Base-by-base conservation (phyloP, 495 filamentous ascomycete species). In the Aspergillus leporis region DNA sequence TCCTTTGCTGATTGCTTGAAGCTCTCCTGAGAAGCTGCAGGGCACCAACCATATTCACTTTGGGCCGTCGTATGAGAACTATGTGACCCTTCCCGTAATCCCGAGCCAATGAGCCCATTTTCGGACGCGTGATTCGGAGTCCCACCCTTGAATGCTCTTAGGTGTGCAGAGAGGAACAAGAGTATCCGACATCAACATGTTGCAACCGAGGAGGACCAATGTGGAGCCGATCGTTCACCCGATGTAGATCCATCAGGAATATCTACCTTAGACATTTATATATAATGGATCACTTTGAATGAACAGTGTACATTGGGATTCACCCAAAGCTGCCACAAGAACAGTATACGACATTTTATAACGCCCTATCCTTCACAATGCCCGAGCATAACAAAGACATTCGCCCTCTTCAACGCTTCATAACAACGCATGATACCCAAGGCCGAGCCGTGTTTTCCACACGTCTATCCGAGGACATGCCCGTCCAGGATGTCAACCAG, bases 1-100 rank as follows among this genome's bases (percentile, higher is more conserved):
- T n/a, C n/a, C n/a, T n/a, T n/a, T n/a, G n/a, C n/a, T n/a, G n/a
- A 16, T 18, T 19, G 51, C 36, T 16, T 49, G 7, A 49, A 80
- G 78, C 25, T 69, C 80, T 32, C 61, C 68, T 18, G 71, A 75
- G 43, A 75, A 70, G 57, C 81, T 86, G 61, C 71, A 73, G 16
- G 81, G 81, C 10, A 59, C 65, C 51, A 87, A 86, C 64, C 72
- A 81, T 65, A 70, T 86, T 55, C 80, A 85, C 62, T 85, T 86
- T 67, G 83, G 81, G 16, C 61, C 9, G 73, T 67, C 1, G 74
- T 45, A 45, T 19, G 41, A 78, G 28, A 86, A 85, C 69, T 85
- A 79, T 61, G 74, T 87, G 23, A 77, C 70, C 0, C 61, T 87
- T 51, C 84, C 84, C 4, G 66, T 85, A 25, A 83, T 87, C 59